Base-by-base conservation (phyloP, 2,329 filamentous ascomycete species). In the Huntiella abstrusa region DNA sequence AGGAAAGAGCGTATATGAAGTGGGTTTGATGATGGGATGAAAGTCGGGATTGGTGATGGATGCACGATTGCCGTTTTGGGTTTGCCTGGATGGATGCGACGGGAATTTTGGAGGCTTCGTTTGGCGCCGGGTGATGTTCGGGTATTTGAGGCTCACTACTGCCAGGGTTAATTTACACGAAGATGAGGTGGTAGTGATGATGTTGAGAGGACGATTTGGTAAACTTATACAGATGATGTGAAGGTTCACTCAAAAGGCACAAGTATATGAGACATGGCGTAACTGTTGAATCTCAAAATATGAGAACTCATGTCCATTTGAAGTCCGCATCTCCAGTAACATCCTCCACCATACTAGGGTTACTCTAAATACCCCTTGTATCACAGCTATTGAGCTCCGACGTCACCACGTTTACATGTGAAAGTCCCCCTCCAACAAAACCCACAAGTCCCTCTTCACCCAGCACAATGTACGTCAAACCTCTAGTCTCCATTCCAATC, bases 111-210 rank as follows among this genome's bases (percentile, higher is more conserved):
- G 6, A 22, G 40, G 15, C 28, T 34, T 12, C 32, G 16, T 36
- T 45, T 50, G 45, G 48, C 48, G 48, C 48, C 45, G 48, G 48
- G 19, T 50, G 22, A 50, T 38, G 6, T n/a, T 13, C 41, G 48
- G 48, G 0, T 44, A 45, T 40, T 41, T 41, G 15, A 13, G 10
- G 8, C 7, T 19, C 15, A 35, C 22, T 10, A 28, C 4, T 7
- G 7, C 22, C 22, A 28, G 22, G 22, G 22, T 28, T 28, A 28
- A 10, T 28, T 28, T 28, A 10, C 22, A 10, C 8, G 7, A 28
- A 28, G 22, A 10, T 28, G 22, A 8, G 2, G 22, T 28, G 22
- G 22, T 28, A 28, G 8, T 10, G 5, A 28, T 28, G 6, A 10
- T 10, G 8, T 10, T 28, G 22, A 10, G 22, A 28, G 22, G 3